Evolutionary conservation across 805 yeast species (phyloP).

Genomic region (Debaryomyces castellii): DNA sequence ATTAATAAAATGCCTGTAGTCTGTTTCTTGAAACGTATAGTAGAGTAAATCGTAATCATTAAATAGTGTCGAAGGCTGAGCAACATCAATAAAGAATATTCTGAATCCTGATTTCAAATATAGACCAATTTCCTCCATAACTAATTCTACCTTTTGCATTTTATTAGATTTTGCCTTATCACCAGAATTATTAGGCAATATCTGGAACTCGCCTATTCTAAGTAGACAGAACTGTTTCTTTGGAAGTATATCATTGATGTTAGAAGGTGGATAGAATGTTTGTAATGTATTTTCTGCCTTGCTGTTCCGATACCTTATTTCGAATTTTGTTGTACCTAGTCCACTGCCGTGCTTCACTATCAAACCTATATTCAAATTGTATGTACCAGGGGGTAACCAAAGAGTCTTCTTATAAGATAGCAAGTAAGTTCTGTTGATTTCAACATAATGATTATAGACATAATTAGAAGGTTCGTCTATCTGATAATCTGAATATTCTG

Average conservation of each 20-base stretch:
- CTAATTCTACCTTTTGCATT: conserved; percentile 33
- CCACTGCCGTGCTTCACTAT: conserved; percentile 56
- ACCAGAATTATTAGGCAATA: conserved; percentile 20
- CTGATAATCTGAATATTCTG: conserved; percentile 42
- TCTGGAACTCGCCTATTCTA: conserved; percentile 48
- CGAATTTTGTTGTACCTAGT: conserved; percentile 58
- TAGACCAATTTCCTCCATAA: conserved; percentile 58
- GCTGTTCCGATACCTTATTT: conserved; percentile 32
- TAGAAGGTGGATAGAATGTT: conserved; percentile 55
- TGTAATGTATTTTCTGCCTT: conserved; percentile 26
- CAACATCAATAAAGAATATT: conserved; percentile 43
- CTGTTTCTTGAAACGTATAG: conserved; percentile 39
- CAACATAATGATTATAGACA: conserved; percentile 44
- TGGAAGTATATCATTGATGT: conserved; percentile 59
- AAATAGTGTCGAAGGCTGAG: conserved; percentile 39
- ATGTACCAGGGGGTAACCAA: conserved; percentile 48
- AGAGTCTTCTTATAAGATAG: conserved; percentile 45
- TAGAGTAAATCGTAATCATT: conserved; percentile 44
- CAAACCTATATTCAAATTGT: conserved; percentile 51
- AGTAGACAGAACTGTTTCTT: conserved; percentile 48
- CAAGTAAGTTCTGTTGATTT: conserved; percentile 49
- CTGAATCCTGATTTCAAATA: conserved; percentile 53
- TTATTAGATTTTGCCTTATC: conserved; percentile 3
- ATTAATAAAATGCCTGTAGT: conserved; percentile 44
- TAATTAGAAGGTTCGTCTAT: conserved; percentile 50